Conservation (phyloP, 2,329 filamentous ascomycete genomes). For the Ophiosphaerella korrae region DNA sequence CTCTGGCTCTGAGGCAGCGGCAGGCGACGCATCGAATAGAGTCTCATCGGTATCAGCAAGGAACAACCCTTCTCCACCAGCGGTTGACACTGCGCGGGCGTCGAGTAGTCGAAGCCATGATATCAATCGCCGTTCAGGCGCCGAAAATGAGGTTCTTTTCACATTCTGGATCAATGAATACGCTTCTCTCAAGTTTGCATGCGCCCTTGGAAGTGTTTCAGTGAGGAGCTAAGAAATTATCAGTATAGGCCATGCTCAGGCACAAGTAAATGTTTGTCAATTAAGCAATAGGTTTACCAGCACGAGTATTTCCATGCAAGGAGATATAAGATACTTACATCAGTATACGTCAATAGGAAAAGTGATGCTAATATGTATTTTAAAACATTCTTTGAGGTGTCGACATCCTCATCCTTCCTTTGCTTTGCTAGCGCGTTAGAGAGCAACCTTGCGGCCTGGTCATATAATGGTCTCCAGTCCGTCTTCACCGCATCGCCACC, state of each 20-base stretch:
- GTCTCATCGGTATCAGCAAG: constrained; percentile 56
- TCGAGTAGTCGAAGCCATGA: constrained; percentile 63
- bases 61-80: constrained; percentile 62
- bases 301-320: constrained; percentile 31
- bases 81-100: constrained; percentile 59
- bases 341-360: constrained; percentile 62
- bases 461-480: constrained; percentile 42
- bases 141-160: constrained; percentile 27
- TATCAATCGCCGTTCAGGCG: constrained; percentile 55
- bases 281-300: neutral
- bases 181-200: constrained; percentile 57
- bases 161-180: constrained; percentile 53
- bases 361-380: constrained; percentile 57
- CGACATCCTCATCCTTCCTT: constrained; percentile 16
- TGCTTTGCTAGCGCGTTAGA: constrained; percentile 21
- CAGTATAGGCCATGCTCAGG: neutral
- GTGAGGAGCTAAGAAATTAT: constrained; percentile 23
- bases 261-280: too few species aligned
- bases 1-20: constrained; percentile 37
- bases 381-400: constrained; percentile 18
- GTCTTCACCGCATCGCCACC: constrained; percentile 34
- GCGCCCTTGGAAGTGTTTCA: constrained; percentile 48
- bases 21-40: constrained; percentile 54
- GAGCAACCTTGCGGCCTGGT: constrained; percentile 35
- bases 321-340: constrained; percentile 36